Evolutionary conservation across 2,329 filamentous ascomycete genomes (phyloP).

Genomic region (Aspergillus clavatus): DNA sequence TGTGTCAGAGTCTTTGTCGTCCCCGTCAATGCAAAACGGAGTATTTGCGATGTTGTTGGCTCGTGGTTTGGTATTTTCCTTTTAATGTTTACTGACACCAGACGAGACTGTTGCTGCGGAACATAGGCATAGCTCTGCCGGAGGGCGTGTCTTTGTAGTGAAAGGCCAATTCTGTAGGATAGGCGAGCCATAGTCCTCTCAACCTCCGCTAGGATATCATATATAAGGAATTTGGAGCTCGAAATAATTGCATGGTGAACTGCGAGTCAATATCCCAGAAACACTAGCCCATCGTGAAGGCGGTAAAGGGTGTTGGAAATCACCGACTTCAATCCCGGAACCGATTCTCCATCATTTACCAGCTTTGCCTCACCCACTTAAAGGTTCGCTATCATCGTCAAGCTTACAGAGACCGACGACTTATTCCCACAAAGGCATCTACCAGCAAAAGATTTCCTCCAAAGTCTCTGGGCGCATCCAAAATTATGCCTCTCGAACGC

Average conservation of each 20-base stretch:
- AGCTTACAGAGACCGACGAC: too few relatives aligned
- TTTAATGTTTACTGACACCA: slow-evolving; percentile 2
- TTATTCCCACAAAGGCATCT: background rate
- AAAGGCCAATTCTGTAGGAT: background rate
- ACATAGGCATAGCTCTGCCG: slow-evolving; percentile 2
- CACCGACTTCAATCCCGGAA: background rate
- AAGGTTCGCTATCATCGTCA: too few relatives aligned
- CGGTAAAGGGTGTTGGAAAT: background rate
- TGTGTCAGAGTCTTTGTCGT: slow-evolving; percentile 10
- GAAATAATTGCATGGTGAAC: background rate
- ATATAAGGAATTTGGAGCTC: background rate
- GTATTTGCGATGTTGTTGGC: slow-evolving; percentile 26
- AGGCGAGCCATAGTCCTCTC: background rate
- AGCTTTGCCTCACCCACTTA: background rate
- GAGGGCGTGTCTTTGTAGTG: background rate
- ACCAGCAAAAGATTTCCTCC: background rate
- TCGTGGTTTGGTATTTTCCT: slow-evolving; percentile 3
- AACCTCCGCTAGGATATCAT: background rate
- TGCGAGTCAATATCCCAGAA: background rate
- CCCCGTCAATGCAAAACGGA: slow-evolving; percentile 30
- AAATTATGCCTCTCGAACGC: slow-evolving; percentile 12
- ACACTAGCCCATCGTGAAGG: background rate
- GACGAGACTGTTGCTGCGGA: slow-evolving; percentile 4
- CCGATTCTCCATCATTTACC: background rate
- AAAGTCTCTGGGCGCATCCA: background rate